A percentile compares a stretch with the other conserved stretches of the same genome.
Conservation (phyloP, 1,139 yeast genomes). For the Lodderomyces elongisporus region DNA sequence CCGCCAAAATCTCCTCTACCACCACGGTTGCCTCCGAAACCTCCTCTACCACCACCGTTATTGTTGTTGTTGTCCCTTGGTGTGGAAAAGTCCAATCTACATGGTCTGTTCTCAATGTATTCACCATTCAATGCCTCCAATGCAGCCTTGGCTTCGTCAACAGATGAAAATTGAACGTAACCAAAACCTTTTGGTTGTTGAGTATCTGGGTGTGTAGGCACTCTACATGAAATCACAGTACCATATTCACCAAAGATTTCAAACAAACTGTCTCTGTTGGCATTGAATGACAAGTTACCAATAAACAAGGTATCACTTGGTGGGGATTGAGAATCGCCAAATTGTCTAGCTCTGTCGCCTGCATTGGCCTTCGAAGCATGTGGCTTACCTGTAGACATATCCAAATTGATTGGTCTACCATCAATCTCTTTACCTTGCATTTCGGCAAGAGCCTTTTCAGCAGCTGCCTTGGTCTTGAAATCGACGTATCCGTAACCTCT, state of each 20-base stretch:
- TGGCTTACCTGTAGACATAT: slow-evolving; percentile 85
- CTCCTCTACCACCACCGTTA: slow-evolving; percentile 26
- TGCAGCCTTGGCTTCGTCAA: slow-evolving; percentile 90
- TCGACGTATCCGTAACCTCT: slow-evolving; percentile 99
- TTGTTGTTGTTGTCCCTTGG: slow-evolving; percentile 64
- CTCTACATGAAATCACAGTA: slow-evolving; percentile 77
- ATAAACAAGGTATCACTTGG: slow-evolving; percentile 95
- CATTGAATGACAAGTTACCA: slow-evolving; percentile 92
- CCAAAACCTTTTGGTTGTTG: slow-evolving; percentile 99
- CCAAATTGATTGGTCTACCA: slow-evolving; percentile 94
- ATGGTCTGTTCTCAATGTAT: slow-evolving; percentile 85
- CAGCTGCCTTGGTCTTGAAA: slow-evolving; percentile 68
- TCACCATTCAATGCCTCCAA: slow-evolving; percentile 84
- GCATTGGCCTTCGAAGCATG: slow-evolving; percentile 41
- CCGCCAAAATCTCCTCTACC: slow-evolving; percentile 35
- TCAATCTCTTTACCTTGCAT: slow-evolving; percentile 93
- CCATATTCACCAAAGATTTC: slow-evolving; percentile 74
- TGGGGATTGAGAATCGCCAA: slow-evolving; percentile 82
- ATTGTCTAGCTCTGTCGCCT: slow-evolving; percentile 77
- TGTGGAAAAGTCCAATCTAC: slow-evolving; percentile 90
- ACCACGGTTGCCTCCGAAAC: slow-evolving; percentile 28
- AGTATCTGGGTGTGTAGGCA: slow-evolving; percentile 98
- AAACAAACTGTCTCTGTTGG: slow-evolving; percentile 72
- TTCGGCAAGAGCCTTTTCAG: slow-evolving; percentile 83
- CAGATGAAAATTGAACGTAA: slow-evolving; percentile 81